Evolutionary conservation across 768 basidiomycete genomes (phyloP), one percentile per base, ranked within the genome.

Genomic region (Gloeophyllum trabeum): DNA sequence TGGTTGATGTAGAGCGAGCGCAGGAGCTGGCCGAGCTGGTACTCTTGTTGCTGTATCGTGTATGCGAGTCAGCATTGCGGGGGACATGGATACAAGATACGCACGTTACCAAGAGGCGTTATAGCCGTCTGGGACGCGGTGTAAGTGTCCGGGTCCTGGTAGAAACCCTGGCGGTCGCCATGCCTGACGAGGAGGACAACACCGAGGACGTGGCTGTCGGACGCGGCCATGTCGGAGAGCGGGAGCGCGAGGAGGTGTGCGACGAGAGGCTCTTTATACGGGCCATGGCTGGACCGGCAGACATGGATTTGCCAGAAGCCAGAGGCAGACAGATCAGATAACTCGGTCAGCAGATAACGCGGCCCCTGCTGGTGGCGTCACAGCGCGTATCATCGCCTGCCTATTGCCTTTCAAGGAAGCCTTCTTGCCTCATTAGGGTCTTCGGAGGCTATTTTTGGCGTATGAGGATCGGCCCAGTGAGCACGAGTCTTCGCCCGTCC

Each of bases 21-120:
- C 7, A 37, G 36, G 20, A 37, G 36, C 20, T 10, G 10, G 36
- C 13, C 36, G 7, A 21, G 10, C 36, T 37, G 10, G 10, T 37
- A 21, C 20, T 37, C 36, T 21, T 37, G 10, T 10, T 10, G 7
- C 36, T 37, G 36, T 37, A 32, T 10, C n/a, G n/a, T 7, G 7
- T 6, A 37, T 10, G 7, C 7, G 10, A 10, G 36, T 37, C 20
- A 10, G 10, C 10, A 37, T 10, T 7, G 20, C 10, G 7, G 12
- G 10, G 7, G 20, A 19, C 20, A 37, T 21, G 30, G n/a, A 42
- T 44, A 22, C 50, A 51, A 1, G 43, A 20, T 26, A 16, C 63
- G 38, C 55, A 81, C 80, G 52, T 72, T 76, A 40, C 81, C 80
- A 20, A 82, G 61, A n/a, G 81, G 73, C 3, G 81, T 82, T 39